Conservation (phyloP, 495 filamentous ascomycete genomes). For the Bathelium albidoporum region DNA sequence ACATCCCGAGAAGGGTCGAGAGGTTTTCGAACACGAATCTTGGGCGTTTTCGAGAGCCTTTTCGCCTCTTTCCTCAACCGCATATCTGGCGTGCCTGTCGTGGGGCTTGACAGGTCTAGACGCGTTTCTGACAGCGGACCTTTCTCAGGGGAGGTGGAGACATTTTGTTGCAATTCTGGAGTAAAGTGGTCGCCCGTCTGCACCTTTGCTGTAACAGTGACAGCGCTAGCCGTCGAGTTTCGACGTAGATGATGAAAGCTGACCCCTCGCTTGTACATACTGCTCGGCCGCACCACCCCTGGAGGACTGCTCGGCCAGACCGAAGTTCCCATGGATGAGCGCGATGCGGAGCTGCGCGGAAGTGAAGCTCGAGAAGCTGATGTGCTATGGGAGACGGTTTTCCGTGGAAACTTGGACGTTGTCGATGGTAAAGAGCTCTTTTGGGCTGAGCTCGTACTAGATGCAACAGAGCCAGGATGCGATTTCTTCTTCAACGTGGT, state of each 20-base stretch:
- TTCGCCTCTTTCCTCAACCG: slow-evolving; percentile 24
- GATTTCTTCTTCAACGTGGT: slow-evolving; percentile 20
- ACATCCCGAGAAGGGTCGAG: slow-evolving; percentile 39
- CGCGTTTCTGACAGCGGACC: not conserved
- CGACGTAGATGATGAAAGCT: slow-evolving; percentile 56
- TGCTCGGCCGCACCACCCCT: slow-evolving; percentile 45
- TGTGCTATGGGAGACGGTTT: not conserved
- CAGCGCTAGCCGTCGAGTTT: slow-evolving; percentile 24
- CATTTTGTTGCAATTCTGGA: slow-evolving; percentile 13
- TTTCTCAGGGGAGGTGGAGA: slow-evolving; percentile 2
- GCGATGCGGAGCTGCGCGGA: slow-evolving; percentile 25
- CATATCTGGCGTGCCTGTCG: slow-evolving; percentile 10
- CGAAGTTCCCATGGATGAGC: slow-evolving; percentile 44
- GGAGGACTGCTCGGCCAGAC: slow-evolving; percentile 45
- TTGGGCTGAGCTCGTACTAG: slow-evolving; percentile 14
- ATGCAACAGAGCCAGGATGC: slow-evolving; percentile 11
- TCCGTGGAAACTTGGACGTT: slow-evolving; percentile 13
- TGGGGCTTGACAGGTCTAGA: slow-evolving; percentile 12
- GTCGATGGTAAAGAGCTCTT: not conserved
- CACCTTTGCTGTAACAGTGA: slow-evolving; percentile 9
- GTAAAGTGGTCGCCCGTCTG: slow-evolving; percentile 19
- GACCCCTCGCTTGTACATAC: slow-evolving; percentile 63
- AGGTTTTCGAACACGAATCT: slow-evolving; percentile 32
- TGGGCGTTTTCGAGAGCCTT: slow-evolving; percentile 7
- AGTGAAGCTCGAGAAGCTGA: slow-evolving; percentile 16